Evolutionary conservation across 345 rosid genomes (phyloP).

Genomic region (Gossypium longicalyx): DNA sequence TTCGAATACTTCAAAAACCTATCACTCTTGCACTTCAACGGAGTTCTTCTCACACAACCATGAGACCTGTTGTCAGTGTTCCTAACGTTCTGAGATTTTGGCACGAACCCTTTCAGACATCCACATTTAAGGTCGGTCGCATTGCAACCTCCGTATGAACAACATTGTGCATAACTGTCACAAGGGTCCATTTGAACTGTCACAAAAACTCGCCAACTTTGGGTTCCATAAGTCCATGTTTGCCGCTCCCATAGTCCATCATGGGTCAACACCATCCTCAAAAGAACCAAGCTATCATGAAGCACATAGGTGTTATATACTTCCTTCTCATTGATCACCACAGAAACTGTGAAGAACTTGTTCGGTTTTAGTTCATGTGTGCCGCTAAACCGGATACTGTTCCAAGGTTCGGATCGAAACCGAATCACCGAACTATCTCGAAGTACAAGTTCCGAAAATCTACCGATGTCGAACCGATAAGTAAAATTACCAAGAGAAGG

Average conservation of each 20-base stretch:
- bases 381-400: constrained; percentile 41
- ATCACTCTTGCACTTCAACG: constrained; percentile 27
- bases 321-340: constrained; percentile 26
- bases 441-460: constrained; percentile 38
- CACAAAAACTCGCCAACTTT: constrained; percentile 30
- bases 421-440: constrained; percentile 7
- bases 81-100: constrained; percentile 34
- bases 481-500: constrained; percentile 34
- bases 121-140: constrained; percentile 30
- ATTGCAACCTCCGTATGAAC: constrained; percentile 39
- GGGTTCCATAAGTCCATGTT: constrained; percentile 32
- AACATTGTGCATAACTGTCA: constrained; percentile 38
- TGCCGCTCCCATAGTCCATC: constrained; percentile 31
- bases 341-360: constrained; percentile 14
- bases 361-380: constrained; percentile 25
- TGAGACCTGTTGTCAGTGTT: constrained; percentile 25
- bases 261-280: constrained; percentile 29
- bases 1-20: constrained; percentile 27
- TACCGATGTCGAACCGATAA: constrained; percentile 21
- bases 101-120: constrained; percentile 45
- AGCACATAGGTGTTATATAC: constrained; percentile 33
- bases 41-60: constrained; percentile 43
- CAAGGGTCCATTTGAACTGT: constrained; percentile 38
- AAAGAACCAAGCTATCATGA: constrained; percentile 15
- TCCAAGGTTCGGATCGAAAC: constrained; percentile 45